Conservation (phyloP, 2,329 filamentous ascomycete genomes). For the Dactylellina parvicollis region DNA sequence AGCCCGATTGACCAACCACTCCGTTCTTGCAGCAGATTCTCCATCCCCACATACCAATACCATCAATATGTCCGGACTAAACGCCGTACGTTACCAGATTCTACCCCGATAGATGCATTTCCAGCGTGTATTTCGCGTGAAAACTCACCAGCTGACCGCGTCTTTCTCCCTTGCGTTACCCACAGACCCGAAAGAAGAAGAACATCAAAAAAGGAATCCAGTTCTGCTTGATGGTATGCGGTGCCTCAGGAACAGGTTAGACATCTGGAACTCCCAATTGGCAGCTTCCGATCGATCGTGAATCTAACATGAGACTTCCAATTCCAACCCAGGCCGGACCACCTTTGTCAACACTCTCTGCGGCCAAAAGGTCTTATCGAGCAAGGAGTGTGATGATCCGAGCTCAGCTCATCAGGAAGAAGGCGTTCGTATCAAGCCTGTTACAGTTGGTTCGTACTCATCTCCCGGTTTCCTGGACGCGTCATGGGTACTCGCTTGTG, state of each 20-base stretch:
- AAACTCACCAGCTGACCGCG: conserved; percentile 55
- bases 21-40: conserved; percentile 12
- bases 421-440: conserved; percentile 96
- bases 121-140: conserved; percentile 57
- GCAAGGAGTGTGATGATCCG: conserved; percentile 93
- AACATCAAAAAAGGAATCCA: conserved; percentile 99
- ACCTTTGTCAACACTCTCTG: conserved; percentile 99
- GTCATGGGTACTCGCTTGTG: conserved; percentile 41
- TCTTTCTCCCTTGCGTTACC: conserved; percentile 66
- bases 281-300: conserved; percentile 3
- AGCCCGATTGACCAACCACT: conserved; percentile 43
- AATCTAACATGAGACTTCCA: conserved; percentile 37
- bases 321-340: conserved; percentile 76
- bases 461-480: conserved; percentile 27
- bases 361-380: conserved; percentile 86
- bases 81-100: conserved; percentile 57
- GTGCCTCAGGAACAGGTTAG: conserved; percentile 96
- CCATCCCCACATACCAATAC: conserved; percentile 25
- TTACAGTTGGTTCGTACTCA: conserved; percentile 85
- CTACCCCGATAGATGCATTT: conserved; percentile 56
- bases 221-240: conserved; percentile 99
- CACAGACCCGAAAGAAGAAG: conserved; percentile 99
- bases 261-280: conserved; percentile 56
- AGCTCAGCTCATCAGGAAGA: conserved; percentile 90
- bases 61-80: conserved; percentile 52